Conservation (phyloP, 345 rosid species). For the Rubroshorea leprosula region DNA sequence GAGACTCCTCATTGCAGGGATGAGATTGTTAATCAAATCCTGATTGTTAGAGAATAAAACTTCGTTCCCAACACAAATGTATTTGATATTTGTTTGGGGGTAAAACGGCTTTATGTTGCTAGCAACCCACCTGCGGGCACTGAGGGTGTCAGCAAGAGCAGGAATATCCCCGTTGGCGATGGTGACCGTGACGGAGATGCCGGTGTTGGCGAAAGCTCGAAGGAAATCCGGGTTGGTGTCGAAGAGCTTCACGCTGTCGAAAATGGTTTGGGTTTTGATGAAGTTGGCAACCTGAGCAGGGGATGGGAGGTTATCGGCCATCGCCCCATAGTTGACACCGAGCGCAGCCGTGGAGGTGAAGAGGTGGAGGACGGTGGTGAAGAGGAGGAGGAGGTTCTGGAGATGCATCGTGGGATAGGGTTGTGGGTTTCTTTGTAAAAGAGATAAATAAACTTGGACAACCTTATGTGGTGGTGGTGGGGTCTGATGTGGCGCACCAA, state of each 20-base stretch:
- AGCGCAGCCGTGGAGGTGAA: constrained; percentile 35
- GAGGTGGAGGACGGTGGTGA: constrained; percentile 29
- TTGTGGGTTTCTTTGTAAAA: too few relatives aligned
- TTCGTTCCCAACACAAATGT: constrained; percentile 69
- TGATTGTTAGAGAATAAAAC: constrained; percentile 39
- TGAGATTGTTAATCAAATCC: constrained; percentile 44
- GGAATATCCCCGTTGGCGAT: constrained; percentile 58
- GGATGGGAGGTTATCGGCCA: constrained; percentile 69
- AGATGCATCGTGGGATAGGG: background rate
- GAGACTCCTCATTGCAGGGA: constrained; percentile 67
- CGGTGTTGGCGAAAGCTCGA: constrained; percentile 62
- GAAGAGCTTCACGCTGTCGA: constrained; percentile 65
- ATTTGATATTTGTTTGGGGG: constrained; percentile 60
- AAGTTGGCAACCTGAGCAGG: constrained; percentile 70
- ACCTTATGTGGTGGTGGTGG: background rate
- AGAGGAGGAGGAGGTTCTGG: constrained; percentile 28
- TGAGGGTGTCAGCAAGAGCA: constrained; percentile 27
- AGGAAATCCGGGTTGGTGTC: constrained; percentile 60
- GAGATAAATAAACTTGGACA: too few relatives aligned
- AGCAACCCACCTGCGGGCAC: constrained; percentile 57
- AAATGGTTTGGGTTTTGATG: constrained; percentile 46
- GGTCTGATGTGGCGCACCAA: background rate
- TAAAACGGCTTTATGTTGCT: constrained; percentile 50
- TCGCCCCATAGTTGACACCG: constrained; percentile 82
- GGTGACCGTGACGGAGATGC: constrained; percentile 48